Conservation (phyloP, 345 rosid species). For the Gynandropsis gynandra region DNA sequence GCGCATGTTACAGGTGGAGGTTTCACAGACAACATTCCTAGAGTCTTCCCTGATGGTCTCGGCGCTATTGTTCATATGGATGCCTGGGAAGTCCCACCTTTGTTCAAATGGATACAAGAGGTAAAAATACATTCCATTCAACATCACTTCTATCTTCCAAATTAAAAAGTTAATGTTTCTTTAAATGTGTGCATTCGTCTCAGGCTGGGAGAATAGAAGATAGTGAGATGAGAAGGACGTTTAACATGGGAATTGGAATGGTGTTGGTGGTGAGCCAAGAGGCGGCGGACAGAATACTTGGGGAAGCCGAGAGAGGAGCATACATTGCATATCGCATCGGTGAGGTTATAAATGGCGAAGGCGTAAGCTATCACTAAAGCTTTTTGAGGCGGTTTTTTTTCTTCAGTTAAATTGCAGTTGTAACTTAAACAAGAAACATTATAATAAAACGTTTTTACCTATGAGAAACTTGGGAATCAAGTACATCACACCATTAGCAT, state of each 20-base stretch:
- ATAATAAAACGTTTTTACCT: no score
- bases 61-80: conserved; percentile 58
- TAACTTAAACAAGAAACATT: no score
- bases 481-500: no score
- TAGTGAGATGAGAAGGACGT: conserved; percentile 80
- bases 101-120: conserved; percentile 92
- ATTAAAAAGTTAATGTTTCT: background rate
- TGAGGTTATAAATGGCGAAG: conserved; percentile 58
- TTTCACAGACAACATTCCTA: conserved; percentile 80
- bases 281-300: conserved; percentile 49
- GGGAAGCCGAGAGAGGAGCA: conserved; percentile 32
- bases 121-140: conserved; percentile 24
- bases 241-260: conserved; percentile 94
- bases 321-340: conserved; percentile 55
- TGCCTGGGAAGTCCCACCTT: conserved; percentile 66
- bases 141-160: no score
- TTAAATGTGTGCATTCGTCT: background rate
- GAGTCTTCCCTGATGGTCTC: conserved; percentile 73
- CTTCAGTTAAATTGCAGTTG: no score
- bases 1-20: conserved; percentile 96
- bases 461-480: no score
- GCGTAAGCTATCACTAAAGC: conserved; percentile 53
- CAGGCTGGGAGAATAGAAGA: conserved; percentile 80
- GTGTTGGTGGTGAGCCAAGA: conserved; percentile 60
- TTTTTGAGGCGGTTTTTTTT: background rate